Base-by-base conservation (phyloP, 2,329 filamentous ascomycete species). In the Fusarium verrucosum region DNA sequence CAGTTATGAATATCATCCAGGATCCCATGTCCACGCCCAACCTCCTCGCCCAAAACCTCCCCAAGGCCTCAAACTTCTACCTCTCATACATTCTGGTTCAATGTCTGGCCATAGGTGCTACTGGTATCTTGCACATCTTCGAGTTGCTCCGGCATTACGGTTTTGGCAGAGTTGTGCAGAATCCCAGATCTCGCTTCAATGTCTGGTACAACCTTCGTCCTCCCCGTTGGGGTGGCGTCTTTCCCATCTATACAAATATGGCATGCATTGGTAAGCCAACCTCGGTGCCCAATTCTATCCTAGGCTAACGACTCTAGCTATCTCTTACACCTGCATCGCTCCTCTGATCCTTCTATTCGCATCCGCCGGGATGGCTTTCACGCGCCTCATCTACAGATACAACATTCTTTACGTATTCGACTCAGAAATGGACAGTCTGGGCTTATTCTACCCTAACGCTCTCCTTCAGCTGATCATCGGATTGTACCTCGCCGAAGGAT, bases 1-100 rank as follows among this genome's bases (percentile, higher is more conserved):
- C 92, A 0, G 82, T 88, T 3, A 79, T 84, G 22, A 70, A 87
- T 19, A 88, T 96, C 43, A 80, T 88, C 14, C 35, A 87, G 0
- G 70, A 92, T 5, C 92, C 93, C 1, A 75, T 80, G 4, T 78
- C 78, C 0, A 85, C 87, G 8, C 87, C 92, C 0, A 78, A 75
- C 1, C 78, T 96, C 35, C 83, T 97, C 5, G 89, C 93, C 1
- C 72, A 82, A 16, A 90, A 91, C 57, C 82, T 99, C 7, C 95
- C 95, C 17, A 89, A 86, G 53, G 89, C 92, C 0, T 94, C 93
- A 60, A 98, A 96, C 78, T 96, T 98, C 74, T 99, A 97, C 77
- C 89, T 98, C 19, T 92, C 78, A 0, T 99, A 98, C 79, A 96
- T 99, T 67, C 87, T 98, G 28, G 86, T 99, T 4, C 95, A 98